Conservation (phyloP, 2,329 filamentous ascomycete genomes). For the Neonectria neomacrospora region DNA sequence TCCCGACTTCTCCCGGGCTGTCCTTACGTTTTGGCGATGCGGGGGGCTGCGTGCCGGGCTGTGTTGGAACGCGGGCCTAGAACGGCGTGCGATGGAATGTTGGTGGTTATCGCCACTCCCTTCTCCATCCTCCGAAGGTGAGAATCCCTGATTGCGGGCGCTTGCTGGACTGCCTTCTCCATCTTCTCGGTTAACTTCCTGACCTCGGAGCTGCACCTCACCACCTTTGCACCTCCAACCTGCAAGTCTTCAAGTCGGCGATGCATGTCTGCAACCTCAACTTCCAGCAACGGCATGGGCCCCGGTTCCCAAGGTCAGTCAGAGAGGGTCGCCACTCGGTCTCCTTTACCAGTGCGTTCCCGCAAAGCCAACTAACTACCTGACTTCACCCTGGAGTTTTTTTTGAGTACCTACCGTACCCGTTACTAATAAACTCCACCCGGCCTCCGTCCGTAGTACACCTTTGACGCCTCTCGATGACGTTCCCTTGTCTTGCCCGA, state of each 20-base stretch:
- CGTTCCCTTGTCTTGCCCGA: slow-evolving; percentile 17
- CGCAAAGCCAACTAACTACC: not conserved
- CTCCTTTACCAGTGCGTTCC: slow-evolving; percentile 6
- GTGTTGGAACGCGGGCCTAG: slow-evolving; percentile 24
- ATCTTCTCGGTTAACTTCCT: slow-evolving; percentile 43
- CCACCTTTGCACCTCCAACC: slow-evolving; percentile 16
- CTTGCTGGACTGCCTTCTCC: slow-evolving; percentile 23
- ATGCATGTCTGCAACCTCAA: not conserved
- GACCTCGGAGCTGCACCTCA: slow-evolving; percentile 35
- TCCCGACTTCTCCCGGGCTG: slow-evolving; percentile 40
- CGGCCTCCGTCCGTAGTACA: slow-evolving; percentile 6
- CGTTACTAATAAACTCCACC: not conserved
- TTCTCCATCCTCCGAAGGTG: slow-evolving; percentile 20
- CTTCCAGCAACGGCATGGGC: not conserved
- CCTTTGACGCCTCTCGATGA: slow-evolving; percentile 2
- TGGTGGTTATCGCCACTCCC: slow-evolving; percentile 21
- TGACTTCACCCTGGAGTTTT: not conserved
- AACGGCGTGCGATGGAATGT: slow-evolving; percentile 4
- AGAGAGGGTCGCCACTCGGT: not conserved
- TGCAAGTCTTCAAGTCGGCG: not conserved
- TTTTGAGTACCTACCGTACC: not conserved
- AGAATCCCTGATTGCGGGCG: slow-evolving; percentile 38
- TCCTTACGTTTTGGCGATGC: slow-evolving; percentile 42
- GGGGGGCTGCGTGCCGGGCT: slow-evolving; percentile 22
- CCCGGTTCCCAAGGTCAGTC: slow-evolving; percentile 14